Evolutionary conservation across 495 filamentous ascomycete genomes (phyloP), one percentile per base, ranked within the genome.

Genomic region (Aspergillus mulundensis): DNA sequence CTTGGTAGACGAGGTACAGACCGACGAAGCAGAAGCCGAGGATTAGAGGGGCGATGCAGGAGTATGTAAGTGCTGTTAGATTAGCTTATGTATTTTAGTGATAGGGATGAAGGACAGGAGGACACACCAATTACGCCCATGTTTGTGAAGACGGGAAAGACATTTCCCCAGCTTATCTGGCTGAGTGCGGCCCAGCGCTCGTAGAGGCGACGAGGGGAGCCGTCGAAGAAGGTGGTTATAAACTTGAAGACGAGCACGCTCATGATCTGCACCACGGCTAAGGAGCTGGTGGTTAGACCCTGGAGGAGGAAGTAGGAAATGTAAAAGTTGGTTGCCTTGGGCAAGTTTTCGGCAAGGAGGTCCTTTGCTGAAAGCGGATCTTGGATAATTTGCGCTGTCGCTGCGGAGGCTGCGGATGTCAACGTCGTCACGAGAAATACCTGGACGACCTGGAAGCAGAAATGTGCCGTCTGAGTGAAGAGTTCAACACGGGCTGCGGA

Each of bases 301-400:
- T 95, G 90, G 19, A 96, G 82, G 54, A 96, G 84, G 65, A 96
- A 92, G 74, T 93, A 96, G 0, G 87, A 87, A 39, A 96, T 88
- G 71, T 94, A 96, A 66, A 96, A 89, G 68, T 92, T 95, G 57
- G 88, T 91, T 3, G 87, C 81, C 59, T 85, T 87, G 5, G 91
- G 91, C 2, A 96, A 67, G 58, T 87, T 87, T 40, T 80, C 57
- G 3, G 91, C 85, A 23, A 96, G 75, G 11, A 95, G 77, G 23
- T 70, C 76, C 5, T 88, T 79, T 38, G 77, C 81, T 1, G 71
- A 76, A 7, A 75, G 63, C 2, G 91, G 91, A 44, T 88, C 66
- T 5, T 88, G 58, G 53, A 80, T 76, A 56, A 96, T 90, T 49
- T 84, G 66, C 11, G 70, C 53, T 21, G 81, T 84, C 3, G 86